A percentile compares a stretch with the other conserved stretches of the same genome.
These are phyloP conservation scores for Lentinula guzmanii DNA, from an alignment of 768 basidiomycete species.

Conservation along the genomic window DNA sequence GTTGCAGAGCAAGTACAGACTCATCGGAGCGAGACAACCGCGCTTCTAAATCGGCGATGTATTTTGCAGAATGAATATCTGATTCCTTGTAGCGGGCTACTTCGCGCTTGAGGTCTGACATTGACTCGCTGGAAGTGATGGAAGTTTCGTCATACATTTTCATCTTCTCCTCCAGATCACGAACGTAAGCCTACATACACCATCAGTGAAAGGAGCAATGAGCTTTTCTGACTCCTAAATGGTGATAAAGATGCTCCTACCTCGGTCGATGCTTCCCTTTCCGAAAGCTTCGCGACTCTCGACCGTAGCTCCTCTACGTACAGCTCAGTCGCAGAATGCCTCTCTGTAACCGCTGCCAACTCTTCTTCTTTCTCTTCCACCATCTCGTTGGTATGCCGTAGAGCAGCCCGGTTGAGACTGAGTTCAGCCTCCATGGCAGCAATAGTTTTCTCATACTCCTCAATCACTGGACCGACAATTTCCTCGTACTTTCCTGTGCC, in stretches of 20 bases:
- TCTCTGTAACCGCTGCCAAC: constrained; percentile 53
- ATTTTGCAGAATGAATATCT: constrained; percentile 66
- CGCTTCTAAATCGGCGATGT: constrained; percentile 82
- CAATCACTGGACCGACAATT: constrained; percentile 95
- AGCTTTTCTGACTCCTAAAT: background rate
- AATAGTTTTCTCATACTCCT: constrained; percentile 98
- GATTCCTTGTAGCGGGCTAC: constrained; percentile 70
- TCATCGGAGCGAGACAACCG: constrained; percentile 77
- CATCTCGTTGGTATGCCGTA: constrained; percentile 88
- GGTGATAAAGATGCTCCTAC: constrained; percentile 32
- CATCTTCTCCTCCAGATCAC: constrained; percentile 89
- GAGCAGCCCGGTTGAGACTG: constrained; percentile 77
- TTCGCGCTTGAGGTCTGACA: constrained; percentile 82
- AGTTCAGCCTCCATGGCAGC: constrained; percentile 91
- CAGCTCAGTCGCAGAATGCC: constrained; percentile 73
- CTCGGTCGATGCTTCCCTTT: constrained; percentile 90
- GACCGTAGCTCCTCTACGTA: constrained; percentile 84
- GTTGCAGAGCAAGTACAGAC: constrained; percentile 62
- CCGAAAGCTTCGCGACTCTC: constrained; percentile 75
- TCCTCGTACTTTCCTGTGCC: constrained; percentile 82
- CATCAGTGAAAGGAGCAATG: constrained; percentile 4
- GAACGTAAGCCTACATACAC: constrained; percentile 79
- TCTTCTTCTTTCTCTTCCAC: constrained; percentile 90
- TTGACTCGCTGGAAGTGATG: constrained; percentile 67
- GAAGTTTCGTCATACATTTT: constrained; percentile 79